A percentile compares a stretch with the other conserved stretches of the same genome.
Conservation (phyloP, 768 basidiomycete genomes). For the Phlegmacium glaucopus region DNA sequence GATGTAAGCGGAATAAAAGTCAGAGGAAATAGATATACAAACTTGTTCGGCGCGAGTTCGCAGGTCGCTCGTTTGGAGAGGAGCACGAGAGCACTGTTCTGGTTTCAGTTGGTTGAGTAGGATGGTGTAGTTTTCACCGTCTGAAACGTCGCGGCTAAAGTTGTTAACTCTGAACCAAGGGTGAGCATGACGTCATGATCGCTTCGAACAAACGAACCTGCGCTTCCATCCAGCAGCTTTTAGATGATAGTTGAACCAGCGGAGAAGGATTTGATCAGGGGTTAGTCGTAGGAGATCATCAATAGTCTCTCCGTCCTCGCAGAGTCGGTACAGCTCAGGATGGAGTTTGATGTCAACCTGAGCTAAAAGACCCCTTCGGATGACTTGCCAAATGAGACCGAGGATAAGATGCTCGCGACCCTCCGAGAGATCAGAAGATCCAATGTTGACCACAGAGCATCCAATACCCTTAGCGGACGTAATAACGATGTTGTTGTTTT, state of each 20-base stretch:
- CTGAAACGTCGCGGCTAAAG: conserved; percentile 95
- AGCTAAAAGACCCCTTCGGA: conserved; percentile 85
- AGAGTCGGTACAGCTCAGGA: conserved; percentile 92
- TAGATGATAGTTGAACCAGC: conserved; percentile 99
- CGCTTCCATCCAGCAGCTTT: conserved; percentile 92
- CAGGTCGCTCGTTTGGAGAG: conserved; percentile 82
- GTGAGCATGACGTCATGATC: conserved; percentile 14
- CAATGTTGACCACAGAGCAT: conserved; percentile 98
- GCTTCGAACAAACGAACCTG: conserved; percentile 41
- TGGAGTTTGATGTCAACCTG: conserved; percentile 99
- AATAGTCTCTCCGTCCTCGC: conserved; percentile 96
- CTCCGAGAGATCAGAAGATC: conserved; percentile 87
- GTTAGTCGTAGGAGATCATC: conserved; percentile 93
- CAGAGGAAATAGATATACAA: conserved; percentile 5
- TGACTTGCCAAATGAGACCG: conserved; percentile 98
- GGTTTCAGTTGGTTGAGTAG: conserved; percentile 96
- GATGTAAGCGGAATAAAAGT: neutral
- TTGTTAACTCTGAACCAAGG: conserved; percentile 75
- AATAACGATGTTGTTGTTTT: conserved; percentile 99
- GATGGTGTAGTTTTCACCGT: conserved; percentile 97
- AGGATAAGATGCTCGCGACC: conserved; percentile 96
- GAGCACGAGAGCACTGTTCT: conserved; percentile 85
- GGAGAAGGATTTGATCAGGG: conserved; percentile 94
- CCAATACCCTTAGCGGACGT: conserved; percentile 97
- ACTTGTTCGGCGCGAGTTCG: conserved; percentile 84